A percentile compares a stretch with the other conserved stretches of the same genome.
These are phyloP conservation scores for Penicillium aurantiogriseum DNA, from an alignment of 2,329 filamentous ascomycete genomes.

Conservation along the genomic window DNA sequence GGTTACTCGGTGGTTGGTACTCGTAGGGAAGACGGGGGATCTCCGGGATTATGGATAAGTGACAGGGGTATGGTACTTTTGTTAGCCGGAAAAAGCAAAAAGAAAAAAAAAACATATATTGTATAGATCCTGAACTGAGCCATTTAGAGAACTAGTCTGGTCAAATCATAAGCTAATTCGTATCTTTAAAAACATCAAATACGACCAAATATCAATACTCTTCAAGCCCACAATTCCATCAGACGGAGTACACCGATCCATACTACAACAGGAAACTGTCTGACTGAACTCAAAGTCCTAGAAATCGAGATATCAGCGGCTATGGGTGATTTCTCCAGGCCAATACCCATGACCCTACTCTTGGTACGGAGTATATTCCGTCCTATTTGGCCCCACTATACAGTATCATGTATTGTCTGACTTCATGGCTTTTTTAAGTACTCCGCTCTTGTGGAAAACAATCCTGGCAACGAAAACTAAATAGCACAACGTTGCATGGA, in stretches of 20 bases:
- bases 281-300: not conserved
- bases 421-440: not conserved
- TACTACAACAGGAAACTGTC: not conserved
- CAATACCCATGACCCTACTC: not conserved
- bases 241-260: not conserved
- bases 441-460: not conserved
- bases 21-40: not conserved
- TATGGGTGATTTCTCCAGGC: not conserved
- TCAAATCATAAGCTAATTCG: not conserved
- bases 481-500: not conserved
- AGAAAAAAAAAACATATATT: too few species aligned
- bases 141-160: not conserved
- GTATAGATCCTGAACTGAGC: not conserved
- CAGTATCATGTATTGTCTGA: not conserved
- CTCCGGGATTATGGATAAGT: not conserved
- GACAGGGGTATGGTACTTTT: conserved; percentile 1
- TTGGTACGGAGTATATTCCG: not conserved
- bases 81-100: not conserved
- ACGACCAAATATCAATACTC: not conserved
- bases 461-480: not conserved
- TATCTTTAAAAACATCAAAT: not conserved
- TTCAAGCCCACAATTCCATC: not conserved
- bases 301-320: not conserved
- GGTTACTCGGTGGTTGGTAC: not conserved
- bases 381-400: not conserved